These are phyloP conservation scores for Aspergillus versicolor DNA, from an alignment of 2,329 filamentous ascomycete genomes.

Conservation along the genomic window DNA sequence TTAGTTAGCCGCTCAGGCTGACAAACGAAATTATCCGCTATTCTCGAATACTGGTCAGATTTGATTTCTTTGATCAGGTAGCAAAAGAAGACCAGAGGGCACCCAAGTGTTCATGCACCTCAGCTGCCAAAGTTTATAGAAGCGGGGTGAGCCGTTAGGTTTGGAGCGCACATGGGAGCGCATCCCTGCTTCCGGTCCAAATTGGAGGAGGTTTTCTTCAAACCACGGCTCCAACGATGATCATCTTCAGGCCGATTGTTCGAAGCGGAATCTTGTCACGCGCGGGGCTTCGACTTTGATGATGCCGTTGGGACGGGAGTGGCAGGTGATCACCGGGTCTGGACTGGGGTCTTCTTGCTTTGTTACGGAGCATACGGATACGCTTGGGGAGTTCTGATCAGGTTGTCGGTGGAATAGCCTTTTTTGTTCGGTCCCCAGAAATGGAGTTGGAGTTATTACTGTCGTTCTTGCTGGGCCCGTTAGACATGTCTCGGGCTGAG, in stretches of 20 bases:
- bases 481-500: neutral
- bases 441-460: neutral
- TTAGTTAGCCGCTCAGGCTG: too few relatives aligned
- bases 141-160: too few relatives aligned
- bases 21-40: neutral
- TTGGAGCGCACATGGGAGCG: too few relatives aligned
- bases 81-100: too few relatives aligned
- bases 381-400: neutral
- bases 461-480: neutral
- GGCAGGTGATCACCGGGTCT: conserved; percentile 1
- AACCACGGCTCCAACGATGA: too few relatives aligned
- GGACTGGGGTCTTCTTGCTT: neutral
- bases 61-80: neutral
- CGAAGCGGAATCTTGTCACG: neutral
- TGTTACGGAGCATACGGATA: too few relatives aligned
- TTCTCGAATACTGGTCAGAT: neutral
- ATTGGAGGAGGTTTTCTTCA: too few relatives aligned
- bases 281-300: neutral
- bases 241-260: neutral
- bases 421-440: neutral
- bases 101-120: too few relatives aligned
- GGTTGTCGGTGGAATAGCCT: neutral
- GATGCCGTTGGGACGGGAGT: neutral
- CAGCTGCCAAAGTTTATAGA: too few relatives aligned
- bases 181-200: too few relatives aligned